Evolutionary conservation across 371 early-diverging fungal genomes (phyloP).

Genomic region (Aphelidium insulamus): DNA sequence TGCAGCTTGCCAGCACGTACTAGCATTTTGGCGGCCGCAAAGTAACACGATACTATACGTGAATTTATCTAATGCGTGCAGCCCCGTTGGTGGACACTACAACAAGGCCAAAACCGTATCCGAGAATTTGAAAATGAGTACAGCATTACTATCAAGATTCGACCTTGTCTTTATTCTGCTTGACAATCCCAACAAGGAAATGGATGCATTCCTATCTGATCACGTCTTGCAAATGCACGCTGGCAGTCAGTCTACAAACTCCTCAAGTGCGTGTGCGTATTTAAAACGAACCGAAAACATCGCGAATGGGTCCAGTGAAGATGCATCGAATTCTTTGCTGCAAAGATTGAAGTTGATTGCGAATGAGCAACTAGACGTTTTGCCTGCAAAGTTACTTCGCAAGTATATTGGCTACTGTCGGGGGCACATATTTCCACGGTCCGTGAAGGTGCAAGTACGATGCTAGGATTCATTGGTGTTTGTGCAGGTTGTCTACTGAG

Average conservation of each 20-base stretch:
- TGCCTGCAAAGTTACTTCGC: conserved; percentile 30
- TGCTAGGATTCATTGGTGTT: background rate
- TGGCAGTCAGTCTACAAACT: background rate
- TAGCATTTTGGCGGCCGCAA: conserved; percentile 41
- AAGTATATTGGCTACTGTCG: conserved; percentile 60
- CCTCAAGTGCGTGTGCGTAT: background rate
- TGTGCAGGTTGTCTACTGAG: conserved; percentile 14
- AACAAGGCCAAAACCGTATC: conserved; percentile 49
- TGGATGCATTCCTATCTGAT: conserved; percentile 32
- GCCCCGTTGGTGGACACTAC: conserved; percentile 15
- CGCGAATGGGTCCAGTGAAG: background rate
- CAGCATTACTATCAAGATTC: conserved; percentile 32
- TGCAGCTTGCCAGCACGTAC: conserved; percentile 41
- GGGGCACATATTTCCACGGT: conserved; percentile 41
- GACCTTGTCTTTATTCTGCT: conserved; percentile 32
- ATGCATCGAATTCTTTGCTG: conserved; percentile 5
- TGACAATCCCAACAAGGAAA: conserved; percentile 27
- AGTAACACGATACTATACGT: conserved; percentile 28
- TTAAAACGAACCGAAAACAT: background rate
- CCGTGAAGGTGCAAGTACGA: background rate
- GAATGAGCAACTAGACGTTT: conserved; percentile 20
- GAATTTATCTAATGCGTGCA: background rate
- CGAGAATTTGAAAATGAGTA: conserved; percentile 44
- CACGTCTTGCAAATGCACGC: conserved; percentile 28
- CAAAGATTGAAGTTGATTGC: conserved; percentile 18